Evolutionary conservation across 257 asterid species (phyloP).

Genomic region (Capsicum chinense): DNA sequence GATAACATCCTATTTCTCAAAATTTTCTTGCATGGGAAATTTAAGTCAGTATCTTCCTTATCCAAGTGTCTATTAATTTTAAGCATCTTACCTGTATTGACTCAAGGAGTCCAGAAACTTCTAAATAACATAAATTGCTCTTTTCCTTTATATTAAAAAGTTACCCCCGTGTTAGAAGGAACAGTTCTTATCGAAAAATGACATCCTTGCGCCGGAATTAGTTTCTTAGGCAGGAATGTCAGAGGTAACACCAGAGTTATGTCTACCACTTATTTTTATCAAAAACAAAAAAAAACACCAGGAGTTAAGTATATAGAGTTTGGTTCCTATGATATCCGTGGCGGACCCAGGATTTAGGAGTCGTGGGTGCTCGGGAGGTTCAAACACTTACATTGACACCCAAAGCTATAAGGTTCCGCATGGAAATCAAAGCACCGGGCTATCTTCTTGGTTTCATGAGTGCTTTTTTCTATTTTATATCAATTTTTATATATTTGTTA

Average conservation of each 20-base stretch:
- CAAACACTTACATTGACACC: too few relatives aligned
- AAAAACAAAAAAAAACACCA: too few relatives aligned
- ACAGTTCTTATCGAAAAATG: neutral
- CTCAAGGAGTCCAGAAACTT: neutral
- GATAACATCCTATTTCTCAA: neutral
- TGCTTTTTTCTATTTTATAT: too few relatives aligned
- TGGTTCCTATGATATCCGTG: neutral
- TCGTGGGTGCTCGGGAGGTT: too few relatives aligned
- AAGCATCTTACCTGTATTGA: neutral
- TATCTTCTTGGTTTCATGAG: too few relatives aligned
- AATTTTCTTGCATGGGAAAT: neutral
- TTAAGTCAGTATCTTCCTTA: neutral
- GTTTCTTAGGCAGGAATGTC: neutral
- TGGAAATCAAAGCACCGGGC: too few relatives aligned
- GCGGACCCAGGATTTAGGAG: too few relatives aligned
- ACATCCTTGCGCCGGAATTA: neutral
- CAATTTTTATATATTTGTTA: too few relatives aligned
- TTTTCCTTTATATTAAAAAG: neutral
- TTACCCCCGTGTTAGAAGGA: neutral
- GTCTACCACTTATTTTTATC: too few relatives aligned
- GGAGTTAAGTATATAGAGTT: neutral
- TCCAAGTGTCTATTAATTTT: neutral
- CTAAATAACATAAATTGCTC: neutral
- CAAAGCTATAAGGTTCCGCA: too few relatives aligned
- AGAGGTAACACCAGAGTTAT: conserved; percentile 2